phyloP scores from a whole-genome alignment of 1,284 basidiomycete species.

The Cryptococcus deneoformans region DNA sequence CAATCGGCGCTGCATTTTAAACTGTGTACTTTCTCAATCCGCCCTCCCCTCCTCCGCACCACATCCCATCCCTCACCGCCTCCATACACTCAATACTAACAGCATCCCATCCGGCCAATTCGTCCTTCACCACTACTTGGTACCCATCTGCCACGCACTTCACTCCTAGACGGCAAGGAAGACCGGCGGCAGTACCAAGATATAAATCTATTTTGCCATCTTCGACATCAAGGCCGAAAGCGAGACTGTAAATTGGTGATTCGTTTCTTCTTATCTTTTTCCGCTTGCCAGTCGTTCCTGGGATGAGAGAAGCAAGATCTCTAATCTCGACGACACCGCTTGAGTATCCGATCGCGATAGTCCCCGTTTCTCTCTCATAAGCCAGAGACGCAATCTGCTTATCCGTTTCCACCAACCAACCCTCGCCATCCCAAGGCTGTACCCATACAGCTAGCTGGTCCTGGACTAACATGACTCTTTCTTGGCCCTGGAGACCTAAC shows the following conservation, averaged over 20 bases:
- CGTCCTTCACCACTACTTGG: conserved; percentile 28
- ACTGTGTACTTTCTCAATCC: conserved; percentile 34
- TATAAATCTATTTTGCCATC: conserved; percentile 24
- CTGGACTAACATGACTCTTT: conserved; percentile 53
- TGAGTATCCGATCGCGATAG: conserved; percentile 63
- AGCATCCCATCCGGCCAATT: conserved; percentile 48
- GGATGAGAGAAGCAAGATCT: conserved; percentile 53
- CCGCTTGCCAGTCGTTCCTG: background rate
- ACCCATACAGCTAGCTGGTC: conserved; percentile 53
- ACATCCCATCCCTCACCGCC: conserved; percentile 30
- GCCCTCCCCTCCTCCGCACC: conserved; percentile 43
- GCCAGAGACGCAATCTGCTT: conserved; percentile 57
- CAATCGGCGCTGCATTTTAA: background rate
- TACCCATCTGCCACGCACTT: conserved; percentile 1
- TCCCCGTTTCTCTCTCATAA: conserved; percentile 49
- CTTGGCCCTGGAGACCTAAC: conserved; percentile 35
- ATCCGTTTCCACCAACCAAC: conserved; percentile 3
- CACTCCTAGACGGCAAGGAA: conserved; percentile 32
- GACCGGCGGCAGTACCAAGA: conserved; percentile 41
- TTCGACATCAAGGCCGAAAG: conserved; percentile 23
- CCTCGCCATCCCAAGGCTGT: conserved; percentile 20
- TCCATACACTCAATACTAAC: conserved; percentile 38
- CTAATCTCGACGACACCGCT: conserved; percentile 62
- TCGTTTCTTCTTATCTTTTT: conserved; percentile 57
- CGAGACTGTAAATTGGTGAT: conserved; percentile 59